Base-by-base conservation (phyloP, 495 filamentous ascomycete species). In the Hypoxylon cercidicola region DNA sequence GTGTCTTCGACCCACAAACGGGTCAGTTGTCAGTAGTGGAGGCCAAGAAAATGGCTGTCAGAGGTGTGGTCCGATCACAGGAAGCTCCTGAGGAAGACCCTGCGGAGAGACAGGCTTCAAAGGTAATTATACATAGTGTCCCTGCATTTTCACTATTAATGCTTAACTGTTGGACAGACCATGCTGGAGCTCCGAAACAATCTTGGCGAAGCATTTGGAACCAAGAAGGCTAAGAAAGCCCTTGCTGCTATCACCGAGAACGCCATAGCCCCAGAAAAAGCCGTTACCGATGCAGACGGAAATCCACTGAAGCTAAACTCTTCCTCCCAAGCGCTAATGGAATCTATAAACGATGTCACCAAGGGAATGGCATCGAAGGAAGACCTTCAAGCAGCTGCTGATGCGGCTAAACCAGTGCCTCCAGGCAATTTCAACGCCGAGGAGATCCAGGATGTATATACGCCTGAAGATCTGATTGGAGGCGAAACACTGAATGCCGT, bases 181-280 rank as follows among this genome's bases (percentile, higher is more conserved):
- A 80, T 84, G 67, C 78, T 83, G 67, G 83, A 85, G 23, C 81
- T 82, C 71, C 86, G 86, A 61, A 88, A 85, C 43, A 85, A 87
- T 34, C 88, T 99, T 4, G 95, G 93, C 61, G 85, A 92, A 69
- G 88, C 89, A 47, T 99, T 99, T 78, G 96, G 95, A 64, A 97
- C 93, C 32, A 96, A 92, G 79, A 96, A 96, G 78, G 88, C 96
- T 2, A 90, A 90, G 81, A 96, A 96, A 77, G 90, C 89, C 1
- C 87, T 94, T 59, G 85, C 84, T 21, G 87, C 89, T 30, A 78
- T 90, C 48, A 88, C 90, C 19, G 87, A 91, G 71, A 96, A 96
- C 65, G 90, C 91, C 37, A 92, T 96, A 60, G 68, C 74, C 15
- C 75, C 76, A 35, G 51, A 60, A 52, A 72, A 82, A 40, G 77